A percentile compares a stretch with the other conserved stretches of the same genome.
Evolutionary conservation across 371 early-diverging fungal species (phyloP).

Genomic region (Ordospora colligata): DNA sequence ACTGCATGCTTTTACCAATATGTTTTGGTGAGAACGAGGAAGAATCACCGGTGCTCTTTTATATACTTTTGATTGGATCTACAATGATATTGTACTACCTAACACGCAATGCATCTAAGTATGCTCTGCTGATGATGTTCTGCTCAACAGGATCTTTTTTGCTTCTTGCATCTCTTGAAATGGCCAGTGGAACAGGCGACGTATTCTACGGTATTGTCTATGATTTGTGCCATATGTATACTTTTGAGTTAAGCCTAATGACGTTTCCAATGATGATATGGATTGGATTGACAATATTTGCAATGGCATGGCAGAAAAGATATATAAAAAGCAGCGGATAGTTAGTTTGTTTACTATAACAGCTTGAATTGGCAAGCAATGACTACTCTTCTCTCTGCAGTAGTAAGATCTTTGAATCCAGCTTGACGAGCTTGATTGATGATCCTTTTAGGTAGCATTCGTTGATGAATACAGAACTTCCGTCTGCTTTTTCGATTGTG

Average conservation of each 20-base stretch:
- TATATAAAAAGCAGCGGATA: background rate
- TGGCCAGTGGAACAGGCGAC: background rate
- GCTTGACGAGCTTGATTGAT: slow-evolving; percentile 50
- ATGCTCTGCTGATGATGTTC: background rate
- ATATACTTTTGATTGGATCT: background rate
- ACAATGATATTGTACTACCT: background rate
- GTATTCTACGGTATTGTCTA: background rate
- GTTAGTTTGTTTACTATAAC: too few relatives aligned
- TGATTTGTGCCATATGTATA: background rate
- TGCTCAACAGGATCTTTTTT: background rate
- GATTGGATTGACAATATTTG: background rate
- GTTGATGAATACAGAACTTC: slow-evolving; percentile 10
- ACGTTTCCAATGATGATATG: background rate
- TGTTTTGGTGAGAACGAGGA: background rate
- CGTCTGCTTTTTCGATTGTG: slow-evolving; percentile 23
- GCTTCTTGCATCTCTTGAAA: background rate
- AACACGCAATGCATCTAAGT: background rate
- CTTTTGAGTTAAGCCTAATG: background rate
- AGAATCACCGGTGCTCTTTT: background rate
- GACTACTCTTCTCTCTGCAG: slow-evolving; percentile 12
- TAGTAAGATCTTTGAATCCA: slow-evolving; percentile 47
- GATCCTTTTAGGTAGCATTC: slow-evolving; percentile 57
- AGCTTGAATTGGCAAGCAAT: too few relatives aligned
- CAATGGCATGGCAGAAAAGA: background rate
- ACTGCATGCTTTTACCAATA: background rate